A percentile compares a stretch with the other conserved stretches of the same genome.
Conservation (phyloP, 495 filamentous ascomycete genomes). For the Friedmanniomyces simplex region DNA sequence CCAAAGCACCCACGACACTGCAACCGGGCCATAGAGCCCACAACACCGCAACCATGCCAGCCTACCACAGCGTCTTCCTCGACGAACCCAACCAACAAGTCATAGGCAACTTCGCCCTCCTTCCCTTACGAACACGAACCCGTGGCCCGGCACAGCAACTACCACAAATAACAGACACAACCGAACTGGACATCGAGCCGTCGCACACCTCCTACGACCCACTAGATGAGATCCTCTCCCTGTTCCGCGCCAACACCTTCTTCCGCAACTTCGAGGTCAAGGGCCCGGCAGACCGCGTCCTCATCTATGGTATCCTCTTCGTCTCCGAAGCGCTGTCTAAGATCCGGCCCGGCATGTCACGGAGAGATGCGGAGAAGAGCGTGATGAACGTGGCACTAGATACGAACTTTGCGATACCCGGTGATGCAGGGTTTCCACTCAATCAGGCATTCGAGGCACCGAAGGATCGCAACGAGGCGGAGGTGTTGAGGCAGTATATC, state of each 20-base stretch:
- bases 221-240: slow-evolving; percentile 79
- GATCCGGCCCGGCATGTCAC: slow-evolving; percentile 60
- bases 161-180: slow-evolving; percentile 55
- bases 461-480: slow-evolving; percentile 74
- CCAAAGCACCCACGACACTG: not conserved
- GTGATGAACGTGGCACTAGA: slow-evolving; percentile 67
- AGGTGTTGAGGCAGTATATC: slow-evolving; percentile 76
- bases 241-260: slow-evolving; percentile 96
- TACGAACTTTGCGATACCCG: slow-evolving; percentile 80
- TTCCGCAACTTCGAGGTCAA: slow-evolving; percentile 99
- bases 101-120: slow-evolving; percentile 83
- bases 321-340: slow-evolving; percentile 78
- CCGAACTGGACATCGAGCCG: slow-evolving; percentile 64
- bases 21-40: not conserved
- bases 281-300: slow-evolving; percentile 82
- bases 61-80: slow-evolving; percentile 77
- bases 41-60: slow-evolving; percentile 13
- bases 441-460: slow-evolving; percentile 82
- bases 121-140: slow-evolving; percentile 84
- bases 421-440: slow-evolving; percentile 85
- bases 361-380: slow-evolving; percentile 37
- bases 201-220: slow-evolving; percentile 87
- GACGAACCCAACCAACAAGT: slow-evolving; percentile 59
- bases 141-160: slow-evolving; percentile 87
- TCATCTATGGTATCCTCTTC: slow-evolving; percentile 95